Conservation (phyloP, 140 eudicot species). For the Flaveria floridana region DNA sequence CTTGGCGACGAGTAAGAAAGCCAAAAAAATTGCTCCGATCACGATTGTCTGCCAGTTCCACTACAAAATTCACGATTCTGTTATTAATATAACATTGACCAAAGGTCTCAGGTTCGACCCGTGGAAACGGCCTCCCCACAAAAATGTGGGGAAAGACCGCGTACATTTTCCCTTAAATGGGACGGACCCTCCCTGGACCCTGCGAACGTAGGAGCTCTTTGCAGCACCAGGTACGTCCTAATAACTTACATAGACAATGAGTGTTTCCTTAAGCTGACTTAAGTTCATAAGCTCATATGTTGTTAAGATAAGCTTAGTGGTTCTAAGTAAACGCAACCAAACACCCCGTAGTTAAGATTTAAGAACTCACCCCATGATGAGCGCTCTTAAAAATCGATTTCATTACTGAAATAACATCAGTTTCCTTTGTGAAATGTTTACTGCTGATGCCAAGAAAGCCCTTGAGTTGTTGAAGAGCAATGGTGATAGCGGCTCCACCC, state of each 20-base stretch:
- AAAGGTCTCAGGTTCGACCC: too few species aligned
- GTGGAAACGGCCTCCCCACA: too few species aligned
- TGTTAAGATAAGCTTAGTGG: too few species aligned
- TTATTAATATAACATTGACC: background rate
- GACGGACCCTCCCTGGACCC: too few species aligned
- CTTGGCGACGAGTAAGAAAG: slow-evolving; percentile 66
- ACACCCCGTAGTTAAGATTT: background rate
- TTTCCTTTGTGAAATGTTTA: slow-evolving; percentile 61
- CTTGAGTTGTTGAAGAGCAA: slow-evolving; percentile 83
- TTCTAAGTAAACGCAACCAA: background rate
- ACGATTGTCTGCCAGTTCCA: slow-evolving; percentile 92
- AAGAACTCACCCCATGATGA: slow-evolving; percentile 49
- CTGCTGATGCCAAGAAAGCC: slow-evolving; percentile 75
- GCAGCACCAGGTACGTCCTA: too few species aligned
- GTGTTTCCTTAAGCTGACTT: background rate
- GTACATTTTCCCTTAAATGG: too few species aligned
- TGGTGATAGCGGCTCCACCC: slow-evolving; percentile 94
- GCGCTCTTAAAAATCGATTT: slow-evolving; percentile 47
- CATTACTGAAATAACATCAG: slow-evolving; percentile 72
- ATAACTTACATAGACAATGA: background rate
- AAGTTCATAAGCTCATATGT: background rate
- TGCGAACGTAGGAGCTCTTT: too few species aligned
- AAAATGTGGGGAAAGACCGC: too few species aligned
- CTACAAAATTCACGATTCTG: slow-evolving; percentile 36
- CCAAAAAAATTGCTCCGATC: slow-evolving; percentile 68